A percentile compares a stretch with the other conserved stretches of the same genome.
These are phyloP conservation scores for Pelagophyceae sp. DNA, from an alignment of 352 stramenopile species.

Conservation along the genomic window DNA sequence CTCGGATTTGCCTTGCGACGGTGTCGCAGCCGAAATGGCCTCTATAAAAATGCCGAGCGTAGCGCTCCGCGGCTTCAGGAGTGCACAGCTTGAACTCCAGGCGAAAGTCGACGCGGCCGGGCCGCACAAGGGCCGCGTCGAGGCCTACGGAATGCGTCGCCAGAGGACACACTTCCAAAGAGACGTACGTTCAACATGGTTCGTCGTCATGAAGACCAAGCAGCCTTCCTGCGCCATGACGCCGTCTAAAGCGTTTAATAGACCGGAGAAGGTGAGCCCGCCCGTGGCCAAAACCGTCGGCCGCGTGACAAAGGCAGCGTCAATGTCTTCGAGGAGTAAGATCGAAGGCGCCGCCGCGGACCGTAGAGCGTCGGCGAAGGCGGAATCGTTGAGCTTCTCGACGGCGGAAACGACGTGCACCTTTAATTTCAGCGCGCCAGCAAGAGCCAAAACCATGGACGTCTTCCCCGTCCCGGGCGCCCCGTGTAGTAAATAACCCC, in stretches of 20 bases:
- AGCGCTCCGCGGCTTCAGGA: neutral
- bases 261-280: slow-evolving; percentile 32
- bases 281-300: too few species aligned
- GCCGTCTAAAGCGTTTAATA: slow-evolving; percentile 37
- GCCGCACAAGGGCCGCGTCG: slow-evolving; percentile 28
- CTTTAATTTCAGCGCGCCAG: slow-evolving; percentile 56
- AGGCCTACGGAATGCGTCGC: too few species aligned
- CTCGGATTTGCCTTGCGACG: too few species aligned
- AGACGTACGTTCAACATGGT: slow-evolving; percentile 24
- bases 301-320: slow-evolving; percentile 29
- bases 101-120: slow-evolving; percentile 26
- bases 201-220: slow-evolving; percentile 32
- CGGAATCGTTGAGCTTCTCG: slow-evolving; percentile 35
- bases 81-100: slow-evolving; percentile 21
- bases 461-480: slow-evolving; percentile 76
- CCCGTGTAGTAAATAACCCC: slow-evolving; percentile 63
- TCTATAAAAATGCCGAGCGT: neutral
- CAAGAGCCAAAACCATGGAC: slow-evolving; percentile 70
- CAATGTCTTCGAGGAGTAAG: slow-evolving; percentile 37
- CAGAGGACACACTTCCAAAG: too few species aligned
- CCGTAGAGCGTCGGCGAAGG: slow-evolving; percentile 3
- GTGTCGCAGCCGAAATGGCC: too few species aligned
- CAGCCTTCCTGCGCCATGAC: slow-evolving; percentile 26
- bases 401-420: slow-evolving; percentile 41
- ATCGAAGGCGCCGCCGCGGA: slow-evolving; percentile 17